phyloP scores from a whole-genome alignment of 345 rosid species.

The Euphorbia lathyris region DNA sequence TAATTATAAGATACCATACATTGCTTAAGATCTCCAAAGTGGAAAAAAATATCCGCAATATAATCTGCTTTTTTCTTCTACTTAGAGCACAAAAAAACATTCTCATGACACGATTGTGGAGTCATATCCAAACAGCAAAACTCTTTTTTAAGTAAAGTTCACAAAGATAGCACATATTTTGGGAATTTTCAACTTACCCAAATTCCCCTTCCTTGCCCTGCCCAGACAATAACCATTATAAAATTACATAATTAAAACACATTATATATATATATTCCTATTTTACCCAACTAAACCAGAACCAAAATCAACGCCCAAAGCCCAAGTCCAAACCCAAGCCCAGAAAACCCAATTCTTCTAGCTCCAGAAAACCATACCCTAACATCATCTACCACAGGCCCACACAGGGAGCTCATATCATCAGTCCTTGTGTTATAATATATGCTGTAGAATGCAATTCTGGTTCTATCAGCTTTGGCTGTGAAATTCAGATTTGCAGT shows the following conservation, averaged over 20 bases:
- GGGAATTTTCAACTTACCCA: background rate
- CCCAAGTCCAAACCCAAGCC: conserved; percentile 25
- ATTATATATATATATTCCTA: background rate
- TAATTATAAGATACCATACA: too few species aligned
- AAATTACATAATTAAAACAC: background rate
- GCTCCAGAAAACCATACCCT: conserved; percentile 72
- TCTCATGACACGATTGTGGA: too few species aligned
- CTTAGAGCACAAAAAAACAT: too few species aligned
- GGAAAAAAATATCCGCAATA: too few species aligned
- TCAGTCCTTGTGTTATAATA: conserved; percentile 91
- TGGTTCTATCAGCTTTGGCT: conserved; percentile 77
- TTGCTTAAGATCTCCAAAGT: too few species aligned
- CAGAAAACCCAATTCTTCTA: conserved; percentile 24
- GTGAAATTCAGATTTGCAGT: conserved; percentile 66
- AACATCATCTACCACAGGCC: conserved; percentile 93
- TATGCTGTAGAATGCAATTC: conserved; percentile 86
- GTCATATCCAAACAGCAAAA: background rate
- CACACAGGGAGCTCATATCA: conserved; percentile 95
- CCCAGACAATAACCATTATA: background rate
- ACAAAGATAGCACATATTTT: background rate
- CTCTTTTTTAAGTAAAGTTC: background rate
- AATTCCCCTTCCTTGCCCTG: background rate
- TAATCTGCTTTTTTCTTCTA: too few species aligned
- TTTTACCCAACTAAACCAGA: conserved; percentile 33
- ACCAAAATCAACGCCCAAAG: conserved; percentile 34